These are phyloP conservation scores for Lagenaria siceraria DNA, from an alignment of 306 rosid species.

Conservation along the genomic window DNA sequence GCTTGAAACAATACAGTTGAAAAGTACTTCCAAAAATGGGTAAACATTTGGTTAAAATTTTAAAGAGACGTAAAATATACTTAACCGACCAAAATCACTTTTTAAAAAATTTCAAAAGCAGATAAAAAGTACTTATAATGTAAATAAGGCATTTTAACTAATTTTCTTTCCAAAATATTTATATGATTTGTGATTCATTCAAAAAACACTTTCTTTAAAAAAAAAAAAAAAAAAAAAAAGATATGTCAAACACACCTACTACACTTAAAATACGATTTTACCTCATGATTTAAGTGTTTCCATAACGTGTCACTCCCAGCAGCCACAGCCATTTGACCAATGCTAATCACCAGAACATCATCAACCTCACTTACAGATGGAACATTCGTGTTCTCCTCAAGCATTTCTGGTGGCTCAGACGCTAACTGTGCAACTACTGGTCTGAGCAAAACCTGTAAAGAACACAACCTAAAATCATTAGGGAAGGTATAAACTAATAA, in stretches of 20 bases:
- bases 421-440: constrained; percentile 73
- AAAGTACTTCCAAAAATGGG: neutral
- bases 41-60: no score
- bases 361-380: constrained; percentile 65
- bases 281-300: constrained; percentile 90
- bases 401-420: constrained; percentile 51
- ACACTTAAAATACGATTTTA: constrained; percentile 1
- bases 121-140: neutral
- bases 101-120: neutral
- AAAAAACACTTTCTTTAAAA: no score
- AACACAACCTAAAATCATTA: neutral
- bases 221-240: neutral
- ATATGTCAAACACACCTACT: neutral
- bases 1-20: neutral
- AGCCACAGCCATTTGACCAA: constrained; percentile 93
- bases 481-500: neutral
- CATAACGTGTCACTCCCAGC: constrained; percentile 82
- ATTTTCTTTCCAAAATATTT: no score
- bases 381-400: constrained; percentile 35
- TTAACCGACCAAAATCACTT: no score
- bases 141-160: neutral
- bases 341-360: constrained; percentile 61
- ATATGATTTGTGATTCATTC: neutral
- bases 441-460: constrained; percentile 61
- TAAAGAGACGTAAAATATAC: neutral